These are phyloP conservation scores for Boletales sp. DNA, from an alignment of 768 basidiomycete genomes.

Conservation along the genomic window DNA sequence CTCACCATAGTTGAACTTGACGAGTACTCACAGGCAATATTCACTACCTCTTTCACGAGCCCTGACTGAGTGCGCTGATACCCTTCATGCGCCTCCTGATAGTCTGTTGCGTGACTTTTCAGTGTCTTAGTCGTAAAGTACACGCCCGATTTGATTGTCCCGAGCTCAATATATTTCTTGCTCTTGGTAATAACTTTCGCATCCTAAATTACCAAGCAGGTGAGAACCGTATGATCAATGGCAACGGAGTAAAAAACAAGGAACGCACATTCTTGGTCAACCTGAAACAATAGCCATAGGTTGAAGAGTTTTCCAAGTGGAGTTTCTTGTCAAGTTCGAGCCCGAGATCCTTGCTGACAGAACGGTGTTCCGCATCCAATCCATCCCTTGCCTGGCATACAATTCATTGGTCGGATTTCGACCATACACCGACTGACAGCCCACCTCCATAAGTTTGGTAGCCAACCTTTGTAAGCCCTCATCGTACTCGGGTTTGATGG, in stretches of 20 bases:
- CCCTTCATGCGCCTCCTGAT: conserved; percentile 57
- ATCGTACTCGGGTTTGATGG: conserved; percentile 92
- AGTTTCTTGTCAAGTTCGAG: conserved; percentile 92
- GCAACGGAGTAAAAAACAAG: neutral
- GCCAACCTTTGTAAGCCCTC: conserved; percentile 65
- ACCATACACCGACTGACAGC: neutral
- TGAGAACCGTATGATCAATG: neutral
- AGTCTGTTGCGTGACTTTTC: conserved; percentile 69
- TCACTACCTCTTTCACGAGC: conserved; percentile 89
- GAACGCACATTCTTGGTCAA: conserved; percentile 80
- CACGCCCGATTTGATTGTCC: conserved; percentile 79
- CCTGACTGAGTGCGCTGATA: conserved; percentile 76
- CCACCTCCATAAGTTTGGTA: conserved; percentile 56
- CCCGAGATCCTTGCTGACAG: conserved; percentile 64
- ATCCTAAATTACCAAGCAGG: conserved; percentile 50
- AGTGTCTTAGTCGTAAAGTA: conserved; percentile 83
- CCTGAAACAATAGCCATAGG: conserved; percentile 90
- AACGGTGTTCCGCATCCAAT: conserved; percentile 76
- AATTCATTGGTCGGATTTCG: neutral
- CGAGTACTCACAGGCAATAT: conserved; percentile 72
- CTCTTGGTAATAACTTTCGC: conserved; percentile 61
- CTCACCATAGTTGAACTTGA: neutral
- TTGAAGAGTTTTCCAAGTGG: conserved; percentile 87
- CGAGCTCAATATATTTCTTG: conserved; percentile 77
- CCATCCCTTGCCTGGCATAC: conserved; percentile 58